Evolutionary conservation across 2,329 filamentous ascomycete species (phyloP).

Genomic region (Neofusicoccum cordaticola): DNA sequence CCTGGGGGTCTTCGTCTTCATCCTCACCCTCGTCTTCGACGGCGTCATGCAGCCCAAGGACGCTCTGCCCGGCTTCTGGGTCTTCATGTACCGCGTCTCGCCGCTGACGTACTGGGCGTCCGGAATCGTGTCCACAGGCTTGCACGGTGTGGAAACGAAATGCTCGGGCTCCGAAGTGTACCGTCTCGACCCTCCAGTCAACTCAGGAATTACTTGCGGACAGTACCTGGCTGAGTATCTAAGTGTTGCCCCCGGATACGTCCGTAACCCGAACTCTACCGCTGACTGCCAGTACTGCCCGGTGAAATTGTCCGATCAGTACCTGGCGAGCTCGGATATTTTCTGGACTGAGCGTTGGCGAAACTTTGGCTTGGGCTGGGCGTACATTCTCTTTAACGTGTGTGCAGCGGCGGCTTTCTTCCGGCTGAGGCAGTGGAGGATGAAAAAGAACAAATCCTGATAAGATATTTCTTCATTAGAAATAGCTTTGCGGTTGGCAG

Average conservation of each 20-base stretch:
- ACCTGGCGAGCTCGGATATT: conserved; percentile 42
- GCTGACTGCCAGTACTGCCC: conserved; percentile 36
- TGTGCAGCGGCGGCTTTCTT: background rate
- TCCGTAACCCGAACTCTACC: conserved; percentile 46
- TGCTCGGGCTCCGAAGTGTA: background rate
- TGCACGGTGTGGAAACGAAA: no score
- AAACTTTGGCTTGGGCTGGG: conserved; percentile 70
- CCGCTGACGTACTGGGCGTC: no score
- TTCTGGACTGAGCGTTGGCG: conserved; percentile 57
- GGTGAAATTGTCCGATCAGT: conserved; percentile 22
- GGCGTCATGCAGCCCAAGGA: no score
- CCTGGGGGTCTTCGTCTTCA: no score
- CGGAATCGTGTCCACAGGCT: no score
- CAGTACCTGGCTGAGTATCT: conserved; percentile 47
- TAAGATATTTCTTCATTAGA: no score
- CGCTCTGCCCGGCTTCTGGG: no score
- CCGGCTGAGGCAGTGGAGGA: background rate
- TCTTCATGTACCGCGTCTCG: no score
- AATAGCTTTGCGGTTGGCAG: no score
- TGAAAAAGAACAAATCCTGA: no score
- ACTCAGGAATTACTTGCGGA: conserved; percentile 39
- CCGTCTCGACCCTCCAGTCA: background rate
- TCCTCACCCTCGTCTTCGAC: no score
- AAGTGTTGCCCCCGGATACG: conserved; percentile 34
- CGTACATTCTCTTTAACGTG: conserved; percentile 65